Conservation (phyloP, 2,329 filamentous ascomycete genomes). For the Hymenoscyphus infarciens region DNA sequence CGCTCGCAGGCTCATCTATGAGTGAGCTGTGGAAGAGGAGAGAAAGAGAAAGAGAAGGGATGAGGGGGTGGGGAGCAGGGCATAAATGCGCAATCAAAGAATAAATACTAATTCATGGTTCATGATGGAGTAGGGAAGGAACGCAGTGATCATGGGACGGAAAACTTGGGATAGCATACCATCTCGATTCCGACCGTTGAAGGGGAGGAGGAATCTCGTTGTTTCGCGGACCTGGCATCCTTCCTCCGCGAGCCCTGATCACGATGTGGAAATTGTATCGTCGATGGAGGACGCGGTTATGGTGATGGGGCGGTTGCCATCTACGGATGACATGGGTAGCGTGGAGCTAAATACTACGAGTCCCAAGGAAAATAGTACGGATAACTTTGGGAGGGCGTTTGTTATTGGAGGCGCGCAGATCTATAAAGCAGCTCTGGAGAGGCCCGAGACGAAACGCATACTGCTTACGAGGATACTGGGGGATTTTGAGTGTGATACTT, state of each 20-base stretch:
- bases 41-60: too few species aligned
- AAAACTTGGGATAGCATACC: conserved; percentile 97
- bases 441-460: conserved; percentile 56
- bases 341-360: background rate
- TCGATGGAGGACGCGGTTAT: background rate
- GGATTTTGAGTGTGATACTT: conserved; percentile 74
- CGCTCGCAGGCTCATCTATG: too few species aligned
- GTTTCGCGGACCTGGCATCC: conserved; percentile 58
- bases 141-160: conserved; percentile 93
- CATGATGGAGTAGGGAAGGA: conserved; percentile 36
- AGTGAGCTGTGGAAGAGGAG: too few species aligned
- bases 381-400: conserved; percentile 49
- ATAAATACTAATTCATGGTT: background rate
- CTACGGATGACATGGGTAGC: too few species aligned
- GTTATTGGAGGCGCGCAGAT: conserved; percentile 89
- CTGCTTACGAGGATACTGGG: conserved; percentile 65
- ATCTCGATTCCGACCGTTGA: conserved; percentile 70
- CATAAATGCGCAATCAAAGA: background rate
- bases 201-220: conserved; percentile 76
- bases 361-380: too few species aligned
- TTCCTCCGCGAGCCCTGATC: conserved; percentile 10
- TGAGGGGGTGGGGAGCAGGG: too few species aligned
- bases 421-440: conserved; percentile 66
- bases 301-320: too few species aligned
- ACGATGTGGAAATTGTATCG: background rate